These are phyloP conservation scores for Leptodontidium sp. DNA, from an alignment of 2,329 filamentous ascomycete species.

Conservation along the genomic window DNA sequence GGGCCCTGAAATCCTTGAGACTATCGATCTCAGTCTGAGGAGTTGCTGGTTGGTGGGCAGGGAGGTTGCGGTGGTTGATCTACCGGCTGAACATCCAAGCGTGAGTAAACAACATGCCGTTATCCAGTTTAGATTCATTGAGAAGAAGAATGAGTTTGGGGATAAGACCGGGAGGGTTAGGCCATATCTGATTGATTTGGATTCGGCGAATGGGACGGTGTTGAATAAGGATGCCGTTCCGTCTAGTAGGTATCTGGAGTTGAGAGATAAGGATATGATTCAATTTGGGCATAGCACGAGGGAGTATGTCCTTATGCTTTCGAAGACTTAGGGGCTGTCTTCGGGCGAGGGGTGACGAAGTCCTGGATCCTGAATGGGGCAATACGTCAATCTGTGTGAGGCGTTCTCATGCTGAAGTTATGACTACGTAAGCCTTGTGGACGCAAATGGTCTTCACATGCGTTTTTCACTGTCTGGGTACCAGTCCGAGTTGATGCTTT, in stretches of 20 bases:
- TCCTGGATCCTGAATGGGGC: neutral
- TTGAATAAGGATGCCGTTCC: slow-evolving; percentile 81
- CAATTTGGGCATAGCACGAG: slow-evolving; percentile 87
- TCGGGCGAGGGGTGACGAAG: neutral
- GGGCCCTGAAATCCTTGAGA: slow-evolving; percentile 79
- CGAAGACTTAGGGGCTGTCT: slow-evolving; percentile 38
- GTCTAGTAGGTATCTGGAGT: slow-evolving; percentile 81
- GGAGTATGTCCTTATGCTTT: slow-evolving; percentile 95
- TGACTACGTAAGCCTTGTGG: neutral
- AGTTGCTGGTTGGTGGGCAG: slow-evolving; percentile 93
- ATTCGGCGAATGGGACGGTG: slow-evolving; percentile 89
- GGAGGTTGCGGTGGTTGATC: slow-evolving; percentile 81
- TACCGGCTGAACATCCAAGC: slow-evolving; percentile 87
- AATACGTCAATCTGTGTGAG: neutral
- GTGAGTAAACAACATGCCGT: slow-evolving; percentile 96
- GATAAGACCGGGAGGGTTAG: slow-evolving; percentile 81
- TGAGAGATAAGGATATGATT: slow-evolving; percentile 88
- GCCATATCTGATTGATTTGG: slow-evolving; percentile 92
- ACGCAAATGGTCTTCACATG: neutral
- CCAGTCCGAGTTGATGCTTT: neutral
- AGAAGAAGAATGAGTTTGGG: slow-evolving; percentile 85
- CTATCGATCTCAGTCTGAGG: slow-evolving; percentile 75
- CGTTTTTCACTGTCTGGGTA: too few relatives aligned
- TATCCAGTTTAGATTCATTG: slow-evolving; percentile 87
- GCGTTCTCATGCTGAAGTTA: neutral